Conservation (phyloP, 441 rosid species). For the Erodium moschatum region DNA sequence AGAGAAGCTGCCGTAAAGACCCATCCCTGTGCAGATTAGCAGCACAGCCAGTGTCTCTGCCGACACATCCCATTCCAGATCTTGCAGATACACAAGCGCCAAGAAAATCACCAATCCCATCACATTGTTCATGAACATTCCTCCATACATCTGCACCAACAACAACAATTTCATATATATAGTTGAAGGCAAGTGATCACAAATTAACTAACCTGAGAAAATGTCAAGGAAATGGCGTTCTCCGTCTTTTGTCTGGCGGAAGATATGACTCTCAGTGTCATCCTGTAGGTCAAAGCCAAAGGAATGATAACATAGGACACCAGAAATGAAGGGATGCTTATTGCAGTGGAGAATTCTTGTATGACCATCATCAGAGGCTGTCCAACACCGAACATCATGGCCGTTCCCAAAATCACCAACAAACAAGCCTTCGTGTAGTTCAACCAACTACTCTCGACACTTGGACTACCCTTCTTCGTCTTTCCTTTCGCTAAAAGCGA, state of each 20-base stretch:
- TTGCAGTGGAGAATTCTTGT: constrained; percentile 29
- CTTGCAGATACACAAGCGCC: constrained; percentile 37
- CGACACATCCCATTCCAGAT: constrained; percentile 50
- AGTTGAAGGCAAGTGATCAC: too few species aligned
- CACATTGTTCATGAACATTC: constrained; percentile 54
- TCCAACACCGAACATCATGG: constrained; percentile 29
- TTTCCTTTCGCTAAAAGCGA: constrained; percentile 20
- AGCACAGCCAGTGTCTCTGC: constrained; percentile 44
- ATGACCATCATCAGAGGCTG: constrained; percentile 38
- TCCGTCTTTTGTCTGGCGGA: constrained; percentile 35
- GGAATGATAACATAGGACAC: constrained; percentile 43
- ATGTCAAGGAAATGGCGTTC: constrained; percentile 32
- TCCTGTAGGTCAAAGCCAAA: constrained; percentile 34
- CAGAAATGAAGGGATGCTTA: constrained; percentile 39
- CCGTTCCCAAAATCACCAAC: constrained; percentile 34
- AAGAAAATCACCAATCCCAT: constrained; percentile 49
- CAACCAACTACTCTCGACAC: constrained; percentile 26
- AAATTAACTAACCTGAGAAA: constrained; percentile 23
- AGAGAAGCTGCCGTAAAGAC: constrained; percentile 34
- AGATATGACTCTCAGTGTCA: constrained; percentile 20
- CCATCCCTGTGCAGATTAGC: constrained; percentile 41
- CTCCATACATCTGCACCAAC: constrained; percentile 43
- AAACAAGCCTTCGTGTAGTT: constrained; percentile 30
- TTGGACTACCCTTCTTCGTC: constrained; percentile 5
- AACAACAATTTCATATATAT: not conserved